phyloP scores from a whole-genome alignment of 768 basidiomycete genomes.

The Botryobasidium botryosum region DNA sequence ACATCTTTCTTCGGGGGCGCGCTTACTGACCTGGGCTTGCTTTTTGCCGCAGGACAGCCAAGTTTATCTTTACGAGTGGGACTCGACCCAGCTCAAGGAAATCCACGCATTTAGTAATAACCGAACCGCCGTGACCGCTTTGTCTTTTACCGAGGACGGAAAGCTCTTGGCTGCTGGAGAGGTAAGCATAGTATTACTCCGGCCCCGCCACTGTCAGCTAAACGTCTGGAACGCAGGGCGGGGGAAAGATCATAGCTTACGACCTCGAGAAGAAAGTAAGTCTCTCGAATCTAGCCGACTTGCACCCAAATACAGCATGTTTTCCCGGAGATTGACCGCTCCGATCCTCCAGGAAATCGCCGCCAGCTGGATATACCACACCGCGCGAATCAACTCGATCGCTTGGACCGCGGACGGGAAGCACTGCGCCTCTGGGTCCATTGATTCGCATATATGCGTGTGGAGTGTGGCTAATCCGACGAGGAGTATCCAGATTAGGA shows the following conservation, averaged over 20 bases:
- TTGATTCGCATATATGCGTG: slow-evolving; percentile 87
- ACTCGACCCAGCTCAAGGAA: slow-evolving; percentile 41
- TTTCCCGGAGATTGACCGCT: neutral
- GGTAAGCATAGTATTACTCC: slow-evolving; percentile 31
- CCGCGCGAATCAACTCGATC: slow-evolving; percentile 62
- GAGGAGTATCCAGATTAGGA: slow-evolving; percentile 67
- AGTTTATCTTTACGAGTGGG: slow-evolving; percentile 57
- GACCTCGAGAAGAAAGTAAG: slow-evolving; percentile 48
- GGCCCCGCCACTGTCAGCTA: neutral
- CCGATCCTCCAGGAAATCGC: slow-evolving; percentile 34
- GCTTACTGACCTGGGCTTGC: slow-evolving; percentile 13
- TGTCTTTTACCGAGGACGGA: slow-evolving; percentile 72
- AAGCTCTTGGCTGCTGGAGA: slow-evolving; percentile 66
- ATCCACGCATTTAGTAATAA: slow-evolving; percentile 43
- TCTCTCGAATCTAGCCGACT: too few relatives aligned
- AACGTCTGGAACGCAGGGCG: slow-evolving; percentile 33
- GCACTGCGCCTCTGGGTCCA: slow-evolving; percentile 71
- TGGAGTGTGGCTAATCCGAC: slow-evolving; percentile 54
- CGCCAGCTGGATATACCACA: slow-evolving; percentile 74
- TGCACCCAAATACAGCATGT: neutral
- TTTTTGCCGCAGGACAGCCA: slow-evolving; percentile 41
- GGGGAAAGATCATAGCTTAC: slow-evolving; percentile 66
- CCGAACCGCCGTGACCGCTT: slow-evolving; percentile 47
- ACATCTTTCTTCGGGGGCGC: slow-evolving; percentile 2
- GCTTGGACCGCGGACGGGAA: slow-evolving; percentile 56